A percentile compares a stretch with the other conserved stretches of the same genome.
Evolutionary conservation across 768 basidiomycete species (phyloP).

Genomic region (Infundibulicybe gibba): DNA sequence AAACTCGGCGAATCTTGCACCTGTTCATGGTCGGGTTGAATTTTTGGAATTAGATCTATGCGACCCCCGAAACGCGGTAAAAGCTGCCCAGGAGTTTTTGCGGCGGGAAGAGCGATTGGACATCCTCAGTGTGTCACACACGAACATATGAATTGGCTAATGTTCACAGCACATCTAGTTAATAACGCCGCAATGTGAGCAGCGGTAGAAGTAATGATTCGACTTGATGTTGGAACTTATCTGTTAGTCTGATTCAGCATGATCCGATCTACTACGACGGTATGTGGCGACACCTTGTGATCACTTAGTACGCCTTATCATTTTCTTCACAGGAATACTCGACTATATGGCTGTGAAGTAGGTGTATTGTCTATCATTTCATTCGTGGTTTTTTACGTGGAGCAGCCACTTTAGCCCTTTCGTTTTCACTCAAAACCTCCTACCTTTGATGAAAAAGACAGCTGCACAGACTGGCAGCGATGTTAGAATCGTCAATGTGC

Average conservation of each 20-base stretch:
- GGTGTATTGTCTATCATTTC: neutral
- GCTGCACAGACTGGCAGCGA: constrained; percentile 21
- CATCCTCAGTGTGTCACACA: constrained; percentile 12
- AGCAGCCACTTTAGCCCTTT: constrained; percentile 23
- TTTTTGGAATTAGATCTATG: constrained; percentile 36
- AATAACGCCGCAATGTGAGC: constrained; percentile 20
- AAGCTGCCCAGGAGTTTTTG: constrained; percentile 30
- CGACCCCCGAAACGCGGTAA: constrained; percentile 25
- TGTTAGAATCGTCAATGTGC: constrained; percentile 27
- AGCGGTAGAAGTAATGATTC: too few species aligned
- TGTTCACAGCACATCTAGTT: constrained; percentile 8
- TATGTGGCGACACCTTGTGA: too few species aligned
- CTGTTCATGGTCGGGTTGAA: constrained; percentile 22
- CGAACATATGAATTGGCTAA: neutral
- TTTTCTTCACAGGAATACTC: too few species aligned
- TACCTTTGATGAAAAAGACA: constrained; percentile 25
- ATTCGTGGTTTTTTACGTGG: neutral
- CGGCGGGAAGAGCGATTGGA: constrained; percentile 14
- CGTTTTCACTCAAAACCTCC: constrained; percentile 22
- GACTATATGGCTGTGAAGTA: too few species aligned
- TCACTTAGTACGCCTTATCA: too few species aligned
- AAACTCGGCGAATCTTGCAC: constrained; percentile 26
- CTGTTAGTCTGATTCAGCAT: too few species aligned
- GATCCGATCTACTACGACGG: too few species aligned
- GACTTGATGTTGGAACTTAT: too few species aligned